phyloP scores from a whole-genome alignment of 768 basidiomycete species.

The Flagelloscypha sp. region DNA sequence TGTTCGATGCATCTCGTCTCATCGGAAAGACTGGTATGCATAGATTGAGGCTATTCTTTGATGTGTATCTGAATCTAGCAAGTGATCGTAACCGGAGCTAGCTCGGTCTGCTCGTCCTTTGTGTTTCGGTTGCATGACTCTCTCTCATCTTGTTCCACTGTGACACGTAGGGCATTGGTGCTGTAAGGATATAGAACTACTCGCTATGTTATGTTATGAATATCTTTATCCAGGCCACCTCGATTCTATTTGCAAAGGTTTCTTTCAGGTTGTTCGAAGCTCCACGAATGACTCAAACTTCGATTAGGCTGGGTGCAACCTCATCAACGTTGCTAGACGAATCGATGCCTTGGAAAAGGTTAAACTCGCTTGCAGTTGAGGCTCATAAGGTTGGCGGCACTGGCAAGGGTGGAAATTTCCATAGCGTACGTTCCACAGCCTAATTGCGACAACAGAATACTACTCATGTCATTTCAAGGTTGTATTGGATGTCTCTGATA shows the following conservation, averaged over 20 bases:
- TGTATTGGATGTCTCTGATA: constrained; percentile 76
- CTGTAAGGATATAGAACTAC: constrained; percentile 38
- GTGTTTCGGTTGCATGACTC: neutral
- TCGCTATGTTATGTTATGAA: constrained; percentile 1
- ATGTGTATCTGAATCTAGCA: too few relatives aligned
- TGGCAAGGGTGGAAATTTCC: constrained; percentile 74
- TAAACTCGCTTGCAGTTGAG: constrained; percentile 49
- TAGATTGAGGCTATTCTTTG: too few relatives aligned
- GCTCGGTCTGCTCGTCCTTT: too few relatives aligned
- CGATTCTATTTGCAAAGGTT: constrained; percentile 83
- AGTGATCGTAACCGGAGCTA: constrained; percentile 87
- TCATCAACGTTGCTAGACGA: constrained; percentile 79
- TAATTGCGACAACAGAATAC: too few relatives aligned
- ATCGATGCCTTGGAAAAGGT: constrained; percentile 65
- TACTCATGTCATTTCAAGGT: too few relatives aligned
- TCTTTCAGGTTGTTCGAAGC: neutral
- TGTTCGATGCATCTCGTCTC: constrained; percentile 78
- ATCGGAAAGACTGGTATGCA: constrained; percentile 76
- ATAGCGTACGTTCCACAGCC: too few relatives aligned
- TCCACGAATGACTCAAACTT: constrained; percentile 1
- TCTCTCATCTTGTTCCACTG: neutral
- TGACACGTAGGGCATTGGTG: constrained; percentile 93
- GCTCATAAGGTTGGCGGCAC: constrained; percentile 70
- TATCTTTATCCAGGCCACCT: constrained; percentile 55
- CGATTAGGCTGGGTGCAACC: constrained; percentile 71